Percentiles rank a stretch among this genome's conserved stretches.
These are phyloP conservation scores for Claviceps fusiformis DNA, from an alignment of 2,329 filamentous ascomycete species.

Conservation along the genomic window DNA sequence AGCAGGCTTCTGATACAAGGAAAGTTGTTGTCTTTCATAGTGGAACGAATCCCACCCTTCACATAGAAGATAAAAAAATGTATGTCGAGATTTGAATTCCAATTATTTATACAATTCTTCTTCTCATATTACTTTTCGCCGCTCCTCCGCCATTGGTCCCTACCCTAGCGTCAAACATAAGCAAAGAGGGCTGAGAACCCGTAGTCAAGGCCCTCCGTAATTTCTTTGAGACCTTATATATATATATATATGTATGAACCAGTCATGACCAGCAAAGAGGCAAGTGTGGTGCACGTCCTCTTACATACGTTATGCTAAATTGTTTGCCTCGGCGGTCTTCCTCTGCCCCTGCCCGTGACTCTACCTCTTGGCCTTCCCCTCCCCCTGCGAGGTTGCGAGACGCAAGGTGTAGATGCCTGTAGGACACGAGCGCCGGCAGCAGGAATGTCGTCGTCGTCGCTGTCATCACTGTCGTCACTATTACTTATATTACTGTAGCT, in stretches of 20 bases:
- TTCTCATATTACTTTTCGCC: not conserved
- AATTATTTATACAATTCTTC: not conserved
- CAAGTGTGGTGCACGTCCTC: not conserved
- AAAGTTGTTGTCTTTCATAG: too few relatives aligned
- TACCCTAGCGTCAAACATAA: not conserved
- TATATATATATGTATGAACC: not conserved
- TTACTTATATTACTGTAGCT: not conserved
- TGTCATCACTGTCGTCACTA: conserved; percentile 9
- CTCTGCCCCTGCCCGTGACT: conserved; percentile 6
- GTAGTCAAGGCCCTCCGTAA: not conserved
- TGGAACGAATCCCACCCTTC: too few relatives aligned
- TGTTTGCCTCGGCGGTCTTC: not conserved
- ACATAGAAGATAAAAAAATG: too few relatives aligned
- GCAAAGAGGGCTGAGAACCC: not conserved
- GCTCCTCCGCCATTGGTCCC: not conserved
- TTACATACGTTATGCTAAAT: not conserved
- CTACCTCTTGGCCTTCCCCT: conserved; percentile 6
- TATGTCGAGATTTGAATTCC: too few relatives aligned
- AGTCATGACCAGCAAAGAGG: not conserved
- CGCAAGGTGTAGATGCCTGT: not conserved
- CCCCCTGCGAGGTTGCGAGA: not conserved
- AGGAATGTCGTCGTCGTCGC: conserved; percentile 10
- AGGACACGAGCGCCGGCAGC: conserved; percentile 2
- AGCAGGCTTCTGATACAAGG: too few relatives aligned
- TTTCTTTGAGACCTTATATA: not conserved